Evolutionary conservation across 2,329 filamentous ascomycete genomes (phyloP), one percentile per base, ranked within the genome.

Genomic region (Alternaria infectoria): DNA sequence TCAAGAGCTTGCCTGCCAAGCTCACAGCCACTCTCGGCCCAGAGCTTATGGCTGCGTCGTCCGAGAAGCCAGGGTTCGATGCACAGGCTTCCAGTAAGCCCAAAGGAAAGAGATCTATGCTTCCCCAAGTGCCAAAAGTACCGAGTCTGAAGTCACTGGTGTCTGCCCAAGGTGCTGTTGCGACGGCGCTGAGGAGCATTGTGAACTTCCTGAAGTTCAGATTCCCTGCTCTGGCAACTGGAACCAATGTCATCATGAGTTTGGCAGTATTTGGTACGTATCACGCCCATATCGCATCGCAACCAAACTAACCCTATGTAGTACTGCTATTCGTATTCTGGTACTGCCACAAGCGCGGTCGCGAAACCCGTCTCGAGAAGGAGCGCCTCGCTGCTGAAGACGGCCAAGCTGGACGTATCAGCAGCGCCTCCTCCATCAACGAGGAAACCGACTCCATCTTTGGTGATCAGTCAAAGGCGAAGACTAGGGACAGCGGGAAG

Each of bases 311-410:
- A 79, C 62, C 23, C 8, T 9, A 6, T 36, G 2, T 55, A 80
- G 92, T 98, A 58, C 86, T 98, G 15, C 87, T 99, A 60, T 96
- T 97, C 77, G 93, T 97, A 47, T 90, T 98, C 73, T 99, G 95
- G 94, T 99, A 98, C 82, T 98, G 94, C 82, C 91, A 98, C 81
- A 98, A 98, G 83, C 91, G 96, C 57, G 96, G 96, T 43, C 89
- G 89, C 47, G 95, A 99, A 82, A 90, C 89, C 7, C 88, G 96
- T 54, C 87, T 98, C 12, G 90, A 91, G 75, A 88, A 84, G 54
- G 86, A 88, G 66, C 81, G 83, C 13, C 76, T 84, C 15, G 69
- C 74, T 50, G 68, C 74, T 50, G 69, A 79, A 73, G 78, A 77
- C 9, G 64, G 54, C 2, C 71, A 70, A 4, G 73, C 74, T 11